phyloP scores from a whole-genome alignment of 1,284 basidiomycete species.

The Moesziomyces sp. region DNA sequence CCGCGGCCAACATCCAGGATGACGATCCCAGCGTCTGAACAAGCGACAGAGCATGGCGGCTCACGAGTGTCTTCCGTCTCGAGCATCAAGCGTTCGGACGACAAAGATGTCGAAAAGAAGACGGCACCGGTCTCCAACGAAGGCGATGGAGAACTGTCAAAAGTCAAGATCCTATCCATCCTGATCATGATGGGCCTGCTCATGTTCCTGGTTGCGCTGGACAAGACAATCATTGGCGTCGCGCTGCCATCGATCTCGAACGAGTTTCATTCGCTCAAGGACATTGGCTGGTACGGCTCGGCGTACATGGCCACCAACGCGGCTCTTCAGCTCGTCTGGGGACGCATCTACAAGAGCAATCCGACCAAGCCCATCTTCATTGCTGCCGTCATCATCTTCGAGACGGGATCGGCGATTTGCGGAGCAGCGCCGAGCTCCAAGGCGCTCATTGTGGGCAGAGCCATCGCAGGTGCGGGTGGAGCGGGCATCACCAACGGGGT shows the following conservation, averaged over 20 bases:
- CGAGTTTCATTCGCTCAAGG: conserved; percentile 70
- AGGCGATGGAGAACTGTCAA: conserved; percentile 8
- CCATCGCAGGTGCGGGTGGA: conserved; percentile 71
- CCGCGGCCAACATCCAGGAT: too few species aligned
- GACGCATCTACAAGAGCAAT: conserved; percentile 62
- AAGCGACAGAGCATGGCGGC: too few species aligned
- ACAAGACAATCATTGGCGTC: conserved; percentile 31
- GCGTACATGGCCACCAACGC: conserved; percentile 70
- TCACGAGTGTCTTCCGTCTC: not conserved
- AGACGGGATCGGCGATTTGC: conserved; percentile 72
- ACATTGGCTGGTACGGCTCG: conserved; percentile 70
- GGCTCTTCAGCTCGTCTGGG: conserved; percentile 41
- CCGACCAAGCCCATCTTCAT: conserved; percentile 71
- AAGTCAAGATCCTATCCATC: conserved; percentile 7
- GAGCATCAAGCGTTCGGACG: not conserved
- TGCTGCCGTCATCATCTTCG: conserved; percentile 70
- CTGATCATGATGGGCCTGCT: conserved; percentile 13
- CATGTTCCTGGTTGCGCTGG: conserved; percentile 28
- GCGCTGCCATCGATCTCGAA: conserved; percentile 67
- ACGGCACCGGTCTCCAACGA: not conserved
- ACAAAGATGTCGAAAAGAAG: too few species aligned
- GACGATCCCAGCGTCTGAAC: too few species aligned
- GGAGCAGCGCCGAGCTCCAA: conserved; percentile 71
- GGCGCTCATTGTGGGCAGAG: conserved; percentile 72
- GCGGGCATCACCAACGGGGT: conserved; percentile 71